Evolutionary conservation across 2,329 filamentous ascomycete genomes (phyloP).

Genomic region (Alternaria gansuensis): DNA sequence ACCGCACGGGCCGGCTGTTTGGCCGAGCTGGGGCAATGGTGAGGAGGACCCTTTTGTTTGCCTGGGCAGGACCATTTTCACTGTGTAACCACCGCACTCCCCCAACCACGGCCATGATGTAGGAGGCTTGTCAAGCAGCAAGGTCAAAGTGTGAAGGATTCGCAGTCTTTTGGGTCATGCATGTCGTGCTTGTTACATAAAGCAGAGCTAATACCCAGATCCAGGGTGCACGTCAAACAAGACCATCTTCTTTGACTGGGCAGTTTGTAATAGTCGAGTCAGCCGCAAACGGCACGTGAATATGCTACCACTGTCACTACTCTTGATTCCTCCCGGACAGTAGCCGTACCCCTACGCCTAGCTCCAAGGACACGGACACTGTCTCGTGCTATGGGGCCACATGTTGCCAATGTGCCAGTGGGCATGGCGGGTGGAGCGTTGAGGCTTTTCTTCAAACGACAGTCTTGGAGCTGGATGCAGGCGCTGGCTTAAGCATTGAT

Average conservation of each 20-base stretch:
- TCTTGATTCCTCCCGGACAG: too few relatives aligned
- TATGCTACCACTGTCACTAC: not conserved
- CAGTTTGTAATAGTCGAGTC: conserved; percentile 4
- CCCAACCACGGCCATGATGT: not conserved
- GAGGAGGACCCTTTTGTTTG: conserved; percentile 12
- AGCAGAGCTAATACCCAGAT: not conserved
- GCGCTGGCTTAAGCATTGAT: conserved; percentile 29
- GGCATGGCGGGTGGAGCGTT: conserved; percentile 31
- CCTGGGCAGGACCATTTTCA: conserved; percentile 2
- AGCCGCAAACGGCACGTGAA: conserved; percentile 17
- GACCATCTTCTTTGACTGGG: not conserved
- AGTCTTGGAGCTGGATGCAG: conserved; percentile 25
- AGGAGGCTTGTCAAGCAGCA: not conserved
- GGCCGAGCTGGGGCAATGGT: conserved; percentile 12
- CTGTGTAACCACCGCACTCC: conserved; percentile 5
- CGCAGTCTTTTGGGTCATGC: conserved; percentile 8
- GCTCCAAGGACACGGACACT: conserved; percentile 1
- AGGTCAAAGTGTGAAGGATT: not conserved
- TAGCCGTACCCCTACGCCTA: not conserved
- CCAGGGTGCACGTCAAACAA: not conserved
- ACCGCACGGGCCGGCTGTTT: conserved; percentile 23
- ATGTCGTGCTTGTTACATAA: conserved; percentile 11
- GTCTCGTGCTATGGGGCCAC: conserved; percentile 20
- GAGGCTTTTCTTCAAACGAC: conserved; percentile 38
- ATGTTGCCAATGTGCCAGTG: conserved; percentile 20